These are phyloP conservation scores for Graphium sp. DNA, from an alignment of 2,329 filamentous ascomycete species.

Conservation along the genomic window DNA sequence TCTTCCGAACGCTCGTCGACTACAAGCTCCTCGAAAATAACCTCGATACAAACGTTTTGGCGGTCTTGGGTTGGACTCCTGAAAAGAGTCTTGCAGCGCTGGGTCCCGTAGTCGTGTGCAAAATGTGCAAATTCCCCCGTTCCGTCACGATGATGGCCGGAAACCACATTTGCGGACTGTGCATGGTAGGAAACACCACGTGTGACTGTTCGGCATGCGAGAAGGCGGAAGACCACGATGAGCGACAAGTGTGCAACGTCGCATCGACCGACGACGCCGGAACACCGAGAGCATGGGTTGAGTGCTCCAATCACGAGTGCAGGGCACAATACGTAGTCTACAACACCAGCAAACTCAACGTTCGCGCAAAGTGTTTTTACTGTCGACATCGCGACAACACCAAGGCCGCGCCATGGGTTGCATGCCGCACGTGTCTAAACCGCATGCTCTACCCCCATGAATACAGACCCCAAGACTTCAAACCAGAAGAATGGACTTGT, in stretches of 20 bases:
- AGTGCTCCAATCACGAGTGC: constrained; percentile 23
- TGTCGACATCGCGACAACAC: constrained; percentile 16
- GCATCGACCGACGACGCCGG: constrained; percentile 12
- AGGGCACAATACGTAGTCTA: constrained; percentile 33
- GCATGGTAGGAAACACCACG: constrained; percentile 8
- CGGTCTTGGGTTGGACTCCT: constrained; percentile 25
- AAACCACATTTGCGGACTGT: constrained; percentile 22
- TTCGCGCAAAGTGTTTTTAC: constrained; percentile 29
- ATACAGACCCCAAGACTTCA: constrained; percentile 19
- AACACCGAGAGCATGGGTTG: constrained; percentile 24
- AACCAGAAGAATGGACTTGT: constrained; percentile 4
- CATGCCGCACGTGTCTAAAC: constrained; percentile 25
- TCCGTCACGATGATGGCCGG: constrained; percentile 30
- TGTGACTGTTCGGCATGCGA: constrained; percentile 10
- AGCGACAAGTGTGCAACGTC: constrained; percentile 12
- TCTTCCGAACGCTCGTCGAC: constrained; percentile 25
- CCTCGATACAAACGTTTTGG: constrained; percentile 23
- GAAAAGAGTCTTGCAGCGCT: constrained; percentile 22
- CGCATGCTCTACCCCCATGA: constrained; percentile 26
- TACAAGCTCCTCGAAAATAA: constrained; percentile 29
- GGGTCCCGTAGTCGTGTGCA: constrained; percentile 24
- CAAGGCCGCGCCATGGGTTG: constrained; percentile 18
- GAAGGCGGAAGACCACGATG: constrained; percentile 9
- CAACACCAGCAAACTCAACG: constrained; percentile 18
- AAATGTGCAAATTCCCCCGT: constrained; percentile 22